phyloP scores from a whole-genome alignment of 495 filamentous ascomycete genomes.

The Lepidopterella palustris region DNA sequence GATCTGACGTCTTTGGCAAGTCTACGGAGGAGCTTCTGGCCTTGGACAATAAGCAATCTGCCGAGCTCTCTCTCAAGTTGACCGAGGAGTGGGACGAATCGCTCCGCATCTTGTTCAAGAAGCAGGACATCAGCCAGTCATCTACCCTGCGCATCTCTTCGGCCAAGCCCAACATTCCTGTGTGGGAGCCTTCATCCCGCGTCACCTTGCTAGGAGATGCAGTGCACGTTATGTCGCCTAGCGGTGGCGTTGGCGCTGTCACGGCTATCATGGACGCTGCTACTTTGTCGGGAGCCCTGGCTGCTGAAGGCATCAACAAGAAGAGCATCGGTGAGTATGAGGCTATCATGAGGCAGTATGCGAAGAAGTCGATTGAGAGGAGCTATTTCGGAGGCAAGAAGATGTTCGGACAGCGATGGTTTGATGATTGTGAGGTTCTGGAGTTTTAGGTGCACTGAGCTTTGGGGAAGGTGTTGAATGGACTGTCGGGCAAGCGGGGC shows the following conservation, averaged over 20 bases:
- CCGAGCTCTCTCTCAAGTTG: conserved; percentile 11
- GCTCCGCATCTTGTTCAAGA: conserved; percentile 20
- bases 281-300: conserved; percentile 39
- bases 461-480: not conserved
- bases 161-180: conserved; percentile 11
- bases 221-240: conserved; percentile 30
- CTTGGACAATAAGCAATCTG: conserved; percentile 6
- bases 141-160: conserved; percentile 21
- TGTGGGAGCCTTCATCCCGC: conserved; percentile 1
- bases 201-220: conserved; percentile 34
- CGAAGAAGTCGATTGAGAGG: conserved; percentile 42
- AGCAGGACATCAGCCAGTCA: conserved; percentile 22
- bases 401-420: not conserved
- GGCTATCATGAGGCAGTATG: conserved; percentile 52
- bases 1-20: conserved; percentile 8
- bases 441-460: not conserved
- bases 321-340: conserved; percentile 46
- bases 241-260: conserved; percentile 28
- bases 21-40: conserved; percentile 11
- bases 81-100: conserved; percentile 15
- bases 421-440: not conserved
- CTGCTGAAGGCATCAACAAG: conserved; percentile 33
- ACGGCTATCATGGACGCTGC: conserved; percentile 28
- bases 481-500: not conserved
- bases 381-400: conserved; percentile 36